Percentiles rank a stretch among this genome's conserved stretches.
Conservation (phyloP, 768 basidiomycete genomes). For the Psilocybe tampanensis region DNA sequence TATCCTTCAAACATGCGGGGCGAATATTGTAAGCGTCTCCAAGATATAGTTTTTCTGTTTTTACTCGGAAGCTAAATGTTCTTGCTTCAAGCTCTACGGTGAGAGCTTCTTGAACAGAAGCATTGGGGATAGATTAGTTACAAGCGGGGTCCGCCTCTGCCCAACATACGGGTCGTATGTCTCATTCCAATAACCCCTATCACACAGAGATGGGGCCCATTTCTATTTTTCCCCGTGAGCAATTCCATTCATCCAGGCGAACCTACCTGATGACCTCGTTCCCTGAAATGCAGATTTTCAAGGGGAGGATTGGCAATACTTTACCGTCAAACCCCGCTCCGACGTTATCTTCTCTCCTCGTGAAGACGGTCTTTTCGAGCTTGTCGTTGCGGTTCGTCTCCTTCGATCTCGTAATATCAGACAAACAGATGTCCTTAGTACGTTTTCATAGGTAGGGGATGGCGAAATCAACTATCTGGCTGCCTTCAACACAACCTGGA, state of each 20-base stretch:
- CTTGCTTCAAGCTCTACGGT: constrained; percentile 1
- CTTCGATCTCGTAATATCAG: neutral
- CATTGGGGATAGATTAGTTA: constrained; percentile 1
- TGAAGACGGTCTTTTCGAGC: constrained; percentile 8
- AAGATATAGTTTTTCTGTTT: neutral
- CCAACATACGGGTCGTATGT: constrained; percentile 4
- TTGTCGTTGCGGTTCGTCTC: constrained; percentile 4
- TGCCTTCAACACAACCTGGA: constrained; percentile 1
- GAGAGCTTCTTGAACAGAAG: constrained; percentile 7
- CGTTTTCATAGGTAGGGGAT: too few species aligned
- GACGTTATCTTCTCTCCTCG: constrained; percentile 6
- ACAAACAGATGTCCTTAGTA: too few species aligned
- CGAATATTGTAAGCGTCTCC: neutral
- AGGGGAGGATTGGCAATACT: constrained; percentile 10
- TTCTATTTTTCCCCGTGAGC: constrained; percentile 5
- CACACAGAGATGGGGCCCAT: constrained; percentile 6
- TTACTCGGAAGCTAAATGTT: neutral
- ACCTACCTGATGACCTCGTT: too few species aligned
- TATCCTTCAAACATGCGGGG: neutral
- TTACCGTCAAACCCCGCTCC: neutral
- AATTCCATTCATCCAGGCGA: too few species aligned
- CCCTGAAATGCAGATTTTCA: constrained; percentile 4
- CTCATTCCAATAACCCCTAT: neutral
- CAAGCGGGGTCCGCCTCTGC: constrained; percentile 1
- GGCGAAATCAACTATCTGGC: neutral